These are phyloP conservation scores for Daucus carota DNA, from an alignment of 129 eudicot genomes.

Conservation along the genomic window DNA sequence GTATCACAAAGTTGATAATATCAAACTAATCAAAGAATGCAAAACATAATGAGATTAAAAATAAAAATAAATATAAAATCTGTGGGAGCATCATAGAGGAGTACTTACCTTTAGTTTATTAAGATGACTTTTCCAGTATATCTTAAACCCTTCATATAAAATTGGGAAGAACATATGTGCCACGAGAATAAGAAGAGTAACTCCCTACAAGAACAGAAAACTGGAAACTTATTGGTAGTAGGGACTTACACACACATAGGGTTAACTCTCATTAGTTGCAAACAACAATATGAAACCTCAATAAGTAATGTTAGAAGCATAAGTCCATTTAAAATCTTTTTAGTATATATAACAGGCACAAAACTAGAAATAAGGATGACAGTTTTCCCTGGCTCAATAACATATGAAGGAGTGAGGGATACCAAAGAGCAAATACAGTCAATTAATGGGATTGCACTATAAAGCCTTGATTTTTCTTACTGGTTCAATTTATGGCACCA, in stretches of 20 bases:
- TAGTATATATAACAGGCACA: background rate
- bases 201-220: conserved; percentile 55
- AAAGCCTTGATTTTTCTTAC: background rate
- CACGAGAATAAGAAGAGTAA: conserved; percentile 59
- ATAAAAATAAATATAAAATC: no score
- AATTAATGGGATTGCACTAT: background rate
- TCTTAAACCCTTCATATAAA: conserved; percentile 57
- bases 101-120: conserved; percentile 68
- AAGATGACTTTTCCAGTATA: conserved; percentile 67
- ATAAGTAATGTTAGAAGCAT: background rate
- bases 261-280: background rate
- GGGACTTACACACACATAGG: background rate
- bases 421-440: background rate
- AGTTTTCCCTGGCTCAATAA: background rate
- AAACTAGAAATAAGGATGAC: background rate
- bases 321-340: background rate
- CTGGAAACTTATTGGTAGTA: background rate
- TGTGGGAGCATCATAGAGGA: background rate
- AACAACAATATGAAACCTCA: background rate
- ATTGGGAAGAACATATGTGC: conserved; percentile 68
- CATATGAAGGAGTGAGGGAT: background rate
- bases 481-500: background rate
- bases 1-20: background rate
- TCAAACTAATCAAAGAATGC: background rate
- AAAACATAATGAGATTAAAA: background rate